Evolutionary conservation across 1,284 basidiomycete genomes (phyloP), one percentile per base, ranked within the genome.

Genomic region (Apiotrichum gracile): DNA sequence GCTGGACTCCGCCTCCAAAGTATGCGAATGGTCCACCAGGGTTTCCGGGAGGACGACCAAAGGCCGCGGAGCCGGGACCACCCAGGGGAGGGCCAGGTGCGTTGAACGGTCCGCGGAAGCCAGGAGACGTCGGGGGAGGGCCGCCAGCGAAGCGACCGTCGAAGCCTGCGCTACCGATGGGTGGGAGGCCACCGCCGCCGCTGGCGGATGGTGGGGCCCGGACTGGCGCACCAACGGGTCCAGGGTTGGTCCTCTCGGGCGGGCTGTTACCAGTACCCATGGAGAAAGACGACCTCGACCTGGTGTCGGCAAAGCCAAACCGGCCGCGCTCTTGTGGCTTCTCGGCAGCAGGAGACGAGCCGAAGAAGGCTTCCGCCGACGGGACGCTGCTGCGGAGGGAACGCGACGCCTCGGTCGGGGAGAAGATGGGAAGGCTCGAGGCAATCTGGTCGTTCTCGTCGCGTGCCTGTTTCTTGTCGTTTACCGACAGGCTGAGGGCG

Each of bases 401-500:
- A 25, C 50, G 45, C 33, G 50, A 38, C 16, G 41, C 26, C 8
- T 48, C 31, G 17, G 39, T 33, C 0, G 52, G 51, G n/a, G 62
- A 52, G 49, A 60, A 58, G 39, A 58, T 43, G 6, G 60, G 53
- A 5, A 58, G 47, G 41, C 52, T 55, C 8, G 53, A 50, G 3
- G 57, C 52, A 5, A 42, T 29, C n/a, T 48, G 39, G 33, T 52
- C 44, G 21, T 49, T 21, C 29, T 49, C 26, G 14, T 22, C 24
- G 22, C 12, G 31, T 48, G 34, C 25, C n/a, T n/a, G n/a, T n/a
- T 55, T 58, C 22, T 50, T 54, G 37, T 81, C 79, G 51, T 81
- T 80, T 14, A 78, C 73, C 57, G 79, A 79, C 22, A 90, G 68
- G 64, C 76, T 85, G 59, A 91, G 78, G 47, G 83, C 75, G 31